Base-by-base conservation (phyloP, 345 rosid species). In the Barbarea vulgaris region DNA sequence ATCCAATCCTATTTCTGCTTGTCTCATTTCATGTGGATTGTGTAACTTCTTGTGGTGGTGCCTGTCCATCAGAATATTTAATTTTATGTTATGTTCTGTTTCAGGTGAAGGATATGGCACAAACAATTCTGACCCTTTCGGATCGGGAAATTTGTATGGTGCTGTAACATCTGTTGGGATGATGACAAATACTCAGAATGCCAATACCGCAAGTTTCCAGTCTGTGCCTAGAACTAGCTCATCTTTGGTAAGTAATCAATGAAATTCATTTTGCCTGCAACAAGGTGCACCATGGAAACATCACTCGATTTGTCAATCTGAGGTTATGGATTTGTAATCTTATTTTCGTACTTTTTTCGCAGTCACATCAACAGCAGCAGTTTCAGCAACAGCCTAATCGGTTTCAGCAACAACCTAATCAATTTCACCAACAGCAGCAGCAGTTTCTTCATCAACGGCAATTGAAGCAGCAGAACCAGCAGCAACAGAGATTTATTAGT, bases 81-180 rank as follows among this genome's bases (percentile, higher is more conserved):
- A 57, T 22, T 31, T 54, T 31, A 47, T 30, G 50, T 42, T 52
- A 47, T 77, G 68, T 69, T 27, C 12, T 15, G 17, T 44, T 31
- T 80, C 89, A 95, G 99, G 97, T 81, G 97, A 90, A 76, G 94
- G 88, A 44, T 89, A 83, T 88, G 88, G 86, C 73, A 64, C 85
- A 78, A 79, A 59, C 77, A 85, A 57, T 80, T 69, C 87, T 44
- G 98, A 88, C 76, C 78, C 89, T 75, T 75, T 88, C 13, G 89
- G 86, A 53, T 74, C 93, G 66, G 97, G 89, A 71, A 91, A 79
- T 76, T 81, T 84, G 64, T 87, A 83, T 77, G 86, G 89, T 48
- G 79, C 81, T 46, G 91, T 84, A 75, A 76, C 90, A 37, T 82
- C 91, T 71, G 81, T 62, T 75, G 96, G 89, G 75, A 79, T 84